Conservation (phyloP, 139 green algal species). For the Astrephomene gubernaculifera region DNA sequence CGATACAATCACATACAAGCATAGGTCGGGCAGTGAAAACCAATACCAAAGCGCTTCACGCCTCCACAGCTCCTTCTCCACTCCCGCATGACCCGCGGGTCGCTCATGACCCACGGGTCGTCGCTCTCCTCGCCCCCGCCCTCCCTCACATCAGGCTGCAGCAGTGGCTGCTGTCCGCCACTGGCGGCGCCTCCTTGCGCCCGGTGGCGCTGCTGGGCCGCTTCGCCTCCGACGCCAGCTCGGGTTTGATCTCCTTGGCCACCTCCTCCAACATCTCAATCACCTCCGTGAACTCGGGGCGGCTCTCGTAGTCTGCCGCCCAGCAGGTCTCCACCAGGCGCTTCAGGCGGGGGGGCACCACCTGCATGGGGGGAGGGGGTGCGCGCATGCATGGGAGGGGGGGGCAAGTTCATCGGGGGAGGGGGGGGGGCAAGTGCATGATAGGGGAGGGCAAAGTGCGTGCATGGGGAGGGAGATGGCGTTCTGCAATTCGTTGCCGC, state of each 20-base stretch:
- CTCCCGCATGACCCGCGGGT: background rate
- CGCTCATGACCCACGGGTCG: too few species aligned
- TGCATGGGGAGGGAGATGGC: too few species aligned
- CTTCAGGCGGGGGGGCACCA: slow-evolving; percentile 61
- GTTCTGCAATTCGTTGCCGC: too few species aligned
- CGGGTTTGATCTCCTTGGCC: slow-evolving; percentile 28
- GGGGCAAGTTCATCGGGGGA: too few species aligned
- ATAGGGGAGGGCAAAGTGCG: background rate
- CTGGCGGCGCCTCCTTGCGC: background rate
- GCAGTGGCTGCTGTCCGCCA: background rate
- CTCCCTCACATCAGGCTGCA: slow-evolving; percentile 17
- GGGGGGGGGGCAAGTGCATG: background rate
- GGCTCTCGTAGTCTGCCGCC: slow-evolving; percentile 61
- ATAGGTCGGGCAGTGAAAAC: background rate
- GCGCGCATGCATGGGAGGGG: too few species aligned
- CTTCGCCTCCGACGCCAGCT: background rate
- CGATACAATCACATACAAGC: background rate
- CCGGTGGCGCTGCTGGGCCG: background rate
- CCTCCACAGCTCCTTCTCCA: background rate
- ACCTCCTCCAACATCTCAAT: slow-evolving; percentile 52
- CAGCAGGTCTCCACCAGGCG: slow-evolving; percentile 73
- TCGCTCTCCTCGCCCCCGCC: background rate
- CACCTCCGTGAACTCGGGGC: slow-evolving; percentile 66
- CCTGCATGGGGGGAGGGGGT: slow-evolving; percentile 3
- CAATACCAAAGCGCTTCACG: background rate